A percentile compares a stretch with the other conserved stretches of the same genome.
These are phyloP conservation scores for Ogataea pilisensis DNA, from an alignment of 805 yeast genomes.

Conservation along the genomic window DNA sequence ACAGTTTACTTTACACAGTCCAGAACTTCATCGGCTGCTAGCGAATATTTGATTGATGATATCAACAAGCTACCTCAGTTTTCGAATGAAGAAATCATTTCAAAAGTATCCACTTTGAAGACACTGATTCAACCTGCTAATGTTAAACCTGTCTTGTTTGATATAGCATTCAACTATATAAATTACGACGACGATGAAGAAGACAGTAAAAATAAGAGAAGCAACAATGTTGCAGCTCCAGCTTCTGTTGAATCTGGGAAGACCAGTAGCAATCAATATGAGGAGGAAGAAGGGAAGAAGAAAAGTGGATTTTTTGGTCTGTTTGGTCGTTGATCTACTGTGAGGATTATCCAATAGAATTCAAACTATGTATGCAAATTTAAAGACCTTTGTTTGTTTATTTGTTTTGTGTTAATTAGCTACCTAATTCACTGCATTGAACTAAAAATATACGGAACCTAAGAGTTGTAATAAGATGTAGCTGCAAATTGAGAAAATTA, in stretches of 20 bases:
- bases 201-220: too few relatives aligned
- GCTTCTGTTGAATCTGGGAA: slow-evolving; percentile 6
- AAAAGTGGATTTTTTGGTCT: slow-evolving; percentile 72
- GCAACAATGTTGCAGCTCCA: slow-evolving; percentile 13
- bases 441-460: too few relatives aligned
- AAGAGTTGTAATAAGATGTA: too few relatives aligned
- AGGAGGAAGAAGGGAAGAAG: slow-evolving; percentile 32
- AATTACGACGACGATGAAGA: slow-evolving; percentile 44
- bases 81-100: slow-evolving; percentile 28
- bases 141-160: slow-evolving; percentile 88
- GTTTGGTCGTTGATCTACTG: slow-evolving; percentile 46
- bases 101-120: slow-evolving; percentile 28
- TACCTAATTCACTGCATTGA: too few relatives aligned
- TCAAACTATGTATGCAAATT: too few relatives aligned
- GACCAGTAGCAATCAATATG: slow-evolving; percentile 7
- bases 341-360: background rate
- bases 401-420: too few relatives aligned
- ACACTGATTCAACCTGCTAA: slow-evolving; percentile 53
- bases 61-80: slow-evolving; percentile 27
- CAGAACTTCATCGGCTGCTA: slow-evolving; percentile 6
- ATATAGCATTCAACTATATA: slow-evolving; percentile 81
- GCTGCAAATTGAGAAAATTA: too few relatives aligned
- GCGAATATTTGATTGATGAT: slow-evolving; percentile 28
- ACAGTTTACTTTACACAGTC: slow-evolving; percentile 41
- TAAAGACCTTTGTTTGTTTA: too few relatives aligned